Base-by-base conservation (phyloP, 345 rosid species). In the Acer yangbiense region DNA sequence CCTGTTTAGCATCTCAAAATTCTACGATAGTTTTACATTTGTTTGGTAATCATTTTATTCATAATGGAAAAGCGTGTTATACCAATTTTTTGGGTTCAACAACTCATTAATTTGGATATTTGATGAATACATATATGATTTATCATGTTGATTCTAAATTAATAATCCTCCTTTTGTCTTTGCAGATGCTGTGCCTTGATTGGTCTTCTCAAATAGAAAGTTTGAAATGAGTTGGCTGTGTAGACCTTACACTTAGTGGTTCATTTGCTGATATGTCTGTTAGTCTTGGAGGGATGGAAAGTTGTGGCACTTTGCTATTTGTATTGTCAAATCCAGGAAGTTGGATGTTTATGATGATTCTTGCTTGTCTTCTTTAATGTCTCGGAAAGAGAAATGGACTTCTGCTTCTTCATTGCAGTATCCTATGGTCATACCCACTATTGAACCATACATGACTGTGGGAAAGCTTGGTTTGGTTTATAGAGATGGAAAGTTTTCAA, bases 261-360 rank as follows among this genome's bases (percentile, higher is more conserved):
- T 89, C 93, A 75, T 93, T 91, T 83, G 94, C 91, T 71, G 97
- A 94, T 83, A 90, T 90, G 93, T 87, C 88, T 79, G 82, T 94
- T 32, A 82, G 84, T 77, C 82, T 79, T 68, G 81, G 88, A 68
- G 72, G 80, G 69, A 83, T 71, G 70, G 79, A 68, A 60, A 81
- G 80, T 74, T 79, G 78, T 74, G 87, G 84, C 71, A 78, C 73
- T 73, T 73, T 84, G 78, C 81, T 90, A 58, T 80, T 84, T 82
- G 80, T 93, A 74, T 80, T 91, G 86, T 87, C 96, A 73, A 93
- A 87, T 73, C 95, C 95, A 25, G 97, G 97, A 82, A 90, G 73
- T 71, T 94, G 84, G 90, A 88, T 81, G 79, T 88, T 76, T 94
- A 89, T 84, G 89, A 88, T 64, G 88, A 86, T 64, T 79, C 85